These are phyloP conservation scores for Phoma sp. DNA, from an alignment of 2,329 filamentous ascomycete species.

Conservation along the genomic window DNA sequence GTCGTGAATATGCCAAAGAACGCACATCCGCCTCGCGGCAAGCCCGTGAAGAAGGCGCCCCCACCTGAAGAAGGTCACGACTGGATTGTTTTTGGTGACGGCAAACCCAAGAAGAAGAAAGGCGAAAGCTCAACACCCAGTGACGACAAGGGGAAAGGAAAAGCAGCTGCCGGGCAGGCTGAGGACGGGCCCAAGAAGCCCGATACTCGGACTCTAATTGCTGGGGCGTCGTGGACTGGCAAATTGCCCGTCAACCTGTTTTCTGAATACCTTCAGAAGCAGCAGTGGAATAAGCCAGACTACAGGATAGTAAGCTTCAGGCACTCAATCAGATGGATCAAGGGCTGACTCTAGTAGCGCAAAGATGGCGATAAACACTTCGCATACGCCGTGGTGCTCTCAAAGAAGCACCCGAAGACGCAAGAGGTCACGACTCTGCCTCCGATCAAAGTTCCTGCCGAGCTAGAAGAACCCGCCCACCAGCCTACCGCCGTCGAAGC, in stretches of 20 bases:
- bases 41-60: constrained; percentile 49
- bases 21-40: constrained; percentile 53
- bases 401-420: constrained; percentile 77
- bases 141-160: constrained; percentile 45
- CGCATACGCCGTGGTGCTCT: constrained; percentile 76
- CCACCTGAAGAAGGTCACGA: constrained; percentile 56
- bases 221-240: constrained; percentile 94
- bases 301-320: constrained; percentile 72
- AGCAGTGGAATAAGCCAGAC: constrained; percentile 93
- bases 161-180: constrained; percentile 28
- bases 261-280: constrained; percentile 92
- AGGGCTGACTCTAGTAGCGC: constrained; percentile 49
- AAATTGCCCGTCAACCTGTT: constrained; percentile 94
- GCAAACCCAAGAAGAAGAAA: constrained; percentile 52
- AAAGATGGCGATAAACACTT: constrained; percentile 80
- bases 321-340: background rate
- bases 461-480: constrained; percentile 75
- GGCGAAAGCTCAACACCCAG: constrained; percentile 26
- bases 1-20: constrained; percentile 54
- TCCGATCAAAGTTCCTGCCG: constrained; percentile 79
- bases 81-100: constrained; percentile 57
- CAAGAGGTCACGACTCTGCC: constrained; percentile 76
- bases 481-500: constrained; percentile 87
- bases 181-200: constrained; percentile 62
- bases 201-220: constrained; percentile 78